Conservation (phyloP, 257 asterid genomes). For the Solanum stenotomum region DNA sequence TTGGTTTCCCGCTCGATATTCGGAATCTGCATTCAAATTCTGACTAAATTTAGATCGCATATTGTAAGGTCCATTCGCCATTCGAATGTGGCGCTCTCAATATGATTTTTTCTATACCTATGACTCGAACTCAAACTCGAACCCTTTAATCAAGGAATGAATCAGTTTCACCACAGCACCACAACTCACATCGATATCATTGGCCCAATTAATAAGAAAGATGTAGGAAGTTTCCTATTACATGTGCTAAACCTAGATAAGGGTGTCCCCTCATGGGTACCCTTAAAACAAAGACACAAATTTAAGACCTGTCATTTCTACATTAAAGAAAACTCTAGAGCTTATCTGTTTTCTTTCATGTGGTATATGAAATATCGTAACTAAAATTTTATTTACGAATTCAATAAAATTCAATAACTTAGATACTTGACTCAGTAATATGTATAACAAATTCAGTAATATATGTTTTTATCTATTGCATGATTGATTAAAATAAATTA, state of each 20-base stretch:
- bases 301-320: not conserved
- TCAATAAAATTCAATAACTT: not conserved
- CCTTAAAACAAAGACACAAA: not conserved
- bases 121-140: too few relatives aligned
- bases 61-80: too few relatives aligned
- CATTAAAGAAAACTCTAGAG: not conserved
- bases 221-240: not conserved
- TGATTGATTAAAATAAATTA: not conserved
- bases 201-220: not conserved
- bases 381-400: not conserved
- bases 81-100: fast-evolving
- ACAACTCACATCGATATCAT: too few relatives aligned
- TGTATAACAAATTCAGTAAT: not conserved
- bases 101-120: too few relatives aligned
- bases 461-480: too few relatives aligned
- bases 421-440: too few relatives aligned
- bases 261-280: not conserved
- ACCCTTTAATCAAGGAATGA: too few relatives aligned
- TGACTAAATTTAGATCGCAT: fast-evolving
- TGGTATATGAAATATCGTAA: not conserved
- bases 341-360: not conserved
- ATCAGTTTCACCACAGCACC: fast-evolving
- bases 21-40: fast-evolving
- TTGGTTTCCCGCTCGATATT: fast-evolving
- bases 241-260: not conserved